Evolutionary conservation across 495 filamentous ascomycete genomes (phyloP).

Genomic region (Venustampulla echinocandica): DNA sequence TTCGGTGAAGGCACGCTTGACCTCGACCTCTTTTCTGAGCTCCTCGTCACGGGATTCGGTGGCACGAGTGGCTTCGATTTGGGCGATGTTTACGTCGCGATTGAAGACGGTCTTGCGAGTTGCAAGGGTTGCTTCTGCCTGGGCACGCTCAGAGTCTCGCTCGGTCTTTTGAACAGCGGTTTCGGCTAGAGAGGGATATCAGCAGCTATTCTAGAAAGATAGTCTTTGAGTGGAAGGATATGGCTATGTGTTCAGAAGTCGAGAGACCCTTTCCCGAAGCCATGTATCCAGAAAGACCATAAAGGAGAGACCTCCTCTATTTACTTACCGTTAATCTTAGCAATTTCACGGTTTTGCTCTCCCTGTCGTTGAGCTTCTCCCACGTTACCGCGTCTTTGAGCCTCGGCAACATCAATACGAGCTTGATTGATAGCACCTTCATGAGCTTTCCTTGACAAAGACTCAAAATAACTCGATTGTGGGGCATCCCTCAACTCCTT

Average conservation of each 20-base stretch:
- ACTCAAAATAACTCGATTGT: slow-evolving; percentile 68
- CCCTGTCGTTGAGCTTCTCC: slow-evolving; percentile 72
- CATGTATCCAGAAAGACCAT: too few relatives aligned
- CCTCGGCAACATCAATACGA: slow-evolving; percentile 72
- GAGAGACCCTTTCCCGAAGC: too few relatives aligned
- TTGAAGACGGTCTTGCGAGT: slow-evolving; percentile 62
- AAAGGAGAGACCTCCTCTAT: too few relatives aligned
- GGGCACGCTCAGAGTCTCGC: slow-evolving; percentile 68
- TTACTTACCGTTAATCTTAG: slow-evolving; percentile 47
- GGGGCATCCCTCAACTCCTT: slow-evolving; percentile 77
- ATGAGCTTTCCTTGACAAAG: slow-evolving; percentile 69
- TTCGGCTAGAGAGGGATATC: slow-evolving; percentile 50
- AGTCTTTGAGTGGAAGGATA: too few relatives aligned
- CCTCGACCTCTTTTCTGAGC: slow-evolving; percentile 63
- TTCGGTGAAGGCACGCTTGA: slow-evolving; percentile 68
- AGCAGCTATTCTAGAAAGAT: too few relatives aligned
- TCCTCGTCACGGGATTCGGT: slow-evolving; percentile 68
- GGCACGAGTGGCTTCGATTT: slow-evolving; percentile 59
- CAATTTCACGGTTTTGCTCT: slow-evolving; percentile 68
- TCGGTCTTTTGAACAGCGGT: slow-evolving; percentile 77
- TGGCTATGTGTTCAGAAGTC: too few relatives aligned
- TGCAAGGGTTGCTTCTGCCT: slow-evolving; percentile 63
- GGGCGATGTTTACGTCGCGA: slow-evolving; percentile 60
- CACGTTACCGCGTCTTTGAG: slow-evolving; percentile 66
- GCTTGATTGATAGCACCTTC: slow-evolving; percentile 74